These are phyloP conservation scores for Ophiostoma australiae DNA, from an alignment of 2,329 filamentous ascomycete species.

Conservation along the genomic window DNA sequence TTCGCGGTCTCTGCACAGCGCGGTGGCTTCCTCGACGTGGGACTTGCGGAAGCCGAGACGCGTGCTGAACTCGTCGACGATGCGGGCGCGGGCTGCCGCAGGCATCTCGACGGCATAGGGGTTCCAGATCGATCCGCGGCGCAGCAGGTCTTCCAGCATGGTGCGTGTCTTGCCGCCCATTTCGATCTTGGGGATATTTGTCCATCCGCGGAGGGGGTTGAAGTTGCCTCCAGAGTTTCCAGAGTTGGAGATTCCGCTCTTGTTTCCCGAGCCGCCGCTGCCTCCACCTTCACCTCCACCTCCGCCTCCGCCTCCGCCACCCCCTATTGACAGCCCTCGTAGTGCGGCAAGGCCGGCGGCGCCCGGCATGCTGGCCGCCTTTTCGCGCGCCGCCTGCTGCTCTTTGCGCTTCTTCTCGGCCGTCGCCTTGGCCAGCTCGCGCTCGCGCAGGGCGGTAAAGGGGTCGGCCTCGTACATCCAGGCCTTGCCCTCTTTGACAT, in stretches of 20 bases:
- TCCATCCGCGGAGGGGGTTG: conserved; percentile 67
- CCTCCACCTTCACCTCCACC: no score
- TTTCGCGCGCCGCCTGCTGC: conserved; percentile 60
- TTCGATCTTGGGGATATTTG: conserved; percentile 80
- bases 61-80: conserved; percentile 66
- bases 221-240: conserved; percentile 17
- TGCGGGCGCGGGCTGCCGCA: conserved; percentile 48
- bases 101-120: conserved; percentile 66
- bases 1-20: conserved; percentile 83
- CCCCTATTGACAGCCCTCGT: conserved; percentile 37
- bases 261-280: conserved; percentile 24
- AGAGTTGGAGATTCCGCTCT: background rate
- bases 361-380: conserved; percentile 59
- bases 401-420: conserved; percentile 77
- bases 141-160: conserved; percentile 73
- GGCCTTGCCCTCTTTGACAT: conserved; percentile 69
- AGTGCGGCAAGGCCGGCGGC: conserved; percentile 53
- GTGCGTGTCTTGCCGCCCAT: conserved; percentile 78
- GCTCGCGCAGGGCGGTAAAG: conserved; percentile 73
- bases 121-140: conserved; percentile 81
- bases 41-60: conserved; percentile 82
- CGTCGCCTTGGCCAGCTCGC: conserved; percentile 69
- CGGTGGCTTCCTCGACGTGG: conserved; percentile 82
- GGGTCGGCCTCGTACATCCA: conserved; percentile 98
- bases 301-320: conserved; percentile 29